phyloP scores from a whole-genome alignment of 1,284 basidiomycete species.

The Leccinum ponderosum region DNA sequence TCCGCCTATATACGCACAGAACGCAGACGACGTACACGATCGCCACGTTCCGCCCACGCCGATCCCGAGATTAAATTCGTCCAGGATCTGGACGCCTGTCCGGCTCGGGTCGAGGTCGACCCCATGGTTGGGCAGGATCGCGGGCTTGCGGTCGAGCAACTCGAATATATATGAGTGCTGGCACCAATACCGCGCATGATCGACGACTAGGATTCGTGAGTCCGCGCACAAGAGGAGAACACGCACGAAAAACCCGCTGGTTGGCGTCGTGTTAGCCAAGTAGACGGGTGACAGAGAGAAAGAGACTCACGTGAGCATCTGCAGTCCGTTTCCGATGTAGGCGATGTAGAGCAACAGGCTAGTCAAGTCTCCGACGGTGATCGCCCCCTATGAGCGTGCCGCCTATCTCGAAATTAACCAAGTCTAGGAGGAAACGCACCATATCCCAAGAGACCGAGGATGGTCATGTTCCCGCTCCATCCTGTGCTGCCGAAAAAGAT shows the following conservation, averaged over 20 bases:
- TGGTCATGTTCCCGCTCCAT: conserved; percentile 95
- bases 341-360: conserved; percentile 93
- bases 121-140: no score
- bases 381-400: conserved; percentile 89
- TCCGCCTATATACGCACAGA: no score
- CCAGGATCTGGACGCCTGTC: no score
- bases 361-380: conserved; percentile 90
- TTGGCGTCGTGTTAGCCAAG: conserved; percentile 2
- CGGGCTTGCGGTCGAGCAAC: no score
- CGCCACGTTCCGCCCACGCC: no score
- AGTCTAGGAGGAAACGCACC: conserved; percentile 46
- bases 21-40: no score
- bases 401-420: conserved; percentile 44
- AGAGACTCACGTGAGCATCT: conserved; percentile 72
- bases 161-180: conserved; percentile 67
- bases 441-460: conserved; percentile 89
- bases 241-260: conserved; percentile 43
- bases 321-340: conserved; percentile 80
- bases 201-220: conserved; percentile 52
- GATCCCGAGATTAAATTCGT: no score
- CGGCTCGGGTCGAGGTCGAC: no score
- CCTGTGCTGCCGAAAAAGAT: conserved; percentile 92
- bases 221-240: neutral
- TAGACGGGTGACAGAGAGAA: conserved; percentile 8
- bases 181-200: conserved; percentile 94